Evolutionary conservation across 1,284 basidiomycete genomes (phyloP).

Genomic region (Tilletia walkeri): DNA sequence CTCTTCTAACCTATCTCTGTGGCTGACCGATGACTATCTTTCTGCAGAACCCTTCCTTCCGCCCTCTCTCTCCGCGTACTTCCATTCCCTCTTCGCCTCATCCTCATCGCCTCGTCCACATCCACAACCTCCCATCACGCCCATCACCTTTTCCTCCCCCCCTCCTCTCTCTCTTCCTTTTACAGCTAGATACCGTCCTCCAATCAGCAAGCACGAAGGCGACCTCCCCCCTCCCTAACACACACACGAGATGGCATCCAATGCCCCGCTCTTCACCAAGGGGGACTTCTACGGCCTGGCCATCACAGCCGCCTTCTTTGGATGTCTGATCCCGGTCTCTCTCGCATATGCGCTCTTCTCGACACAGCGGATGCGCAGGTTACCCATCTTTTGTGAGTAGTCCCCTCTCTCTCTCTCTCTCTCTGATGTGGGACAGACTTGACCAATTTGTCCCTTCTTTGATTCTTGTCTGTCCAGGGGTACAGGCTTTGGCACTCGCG

Average conservation of each 20-base stretch:
- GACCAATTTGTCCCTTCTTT: neutral
- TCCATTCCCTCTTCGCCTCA: too few species aligned
- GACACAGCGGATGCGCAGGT: neutral
- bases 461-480: neutral
- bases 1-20: too few species aligned
- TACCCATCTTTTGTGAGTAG: constrained; percentile 10
- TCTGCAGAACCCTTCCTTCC: too few species aligned
- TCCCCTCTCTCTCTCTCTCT: neutral
- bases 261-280: neutral
- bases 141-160: too few species aligned
- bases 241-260: neutral
- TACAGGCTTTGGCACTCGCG: constrained; percentile 1
- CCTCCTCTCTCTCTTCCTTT: too few species aligned
- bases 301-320: neutral
- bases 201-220: neutral
- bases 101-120: too few species aligned
- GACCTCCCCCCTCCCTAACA: neutral
- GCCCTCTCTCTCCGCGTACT: too few species aligned
- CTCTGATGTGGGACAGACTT: too few species aligned
- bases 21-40: too few species aligned
- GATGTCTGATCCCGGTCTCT: constrained; percentile 2
- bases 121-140: too few species aligned
- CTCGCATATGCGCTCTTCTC: constrained; percentile 14
- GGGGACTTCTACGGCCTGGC: constrained; percentile 6
- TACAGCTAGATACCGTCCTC: too few species aligned